Base-by-base conservation (phyloP, 768 basidiomycete genomes). In the Hysterangium stoloniferum region DNA sequence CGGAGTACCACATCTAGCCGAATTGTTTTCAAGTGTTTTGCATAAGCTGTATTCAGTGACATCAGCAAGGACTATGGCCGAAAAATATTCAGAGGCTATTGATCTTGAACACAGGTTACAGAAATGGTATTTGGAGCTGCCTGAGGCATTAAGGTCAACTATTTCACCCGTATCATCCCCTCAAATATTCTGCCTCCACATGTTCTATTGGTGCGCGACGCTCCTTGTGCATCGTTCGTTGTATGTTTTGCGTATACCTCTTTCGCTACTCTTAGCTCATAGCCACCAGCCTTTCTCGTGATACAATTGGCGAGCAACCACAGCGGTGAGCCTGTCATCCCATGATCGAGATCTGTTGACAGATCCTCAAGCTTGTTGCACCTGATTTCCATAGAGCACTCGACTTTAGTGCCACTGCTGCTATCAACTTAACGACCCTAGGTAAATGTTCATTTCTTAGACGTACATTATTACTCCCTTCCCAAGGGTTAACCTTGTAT, bases 121-220 rank as follows among this genome's bases (percentile, higher is more conserved):
- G 58, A 84, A 79, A 58, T 88, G 86, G 86, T 81, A 82, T 60
- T 64, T 84, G 34, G 79, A 80, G 29, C 73, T 90, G 2, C 80
- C 84, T 0, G 76, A 77, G 35, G 76, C 85, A 60, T 65, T 90
- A 25, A 77, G 82, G 29, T 45, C 31, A 5, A 62, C 64, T 52
- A 75, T 65, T 61, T 64, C 65, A 19, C 62, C 65, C 13, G 61
- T 70, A 19, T 76, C 76, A 4, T 73, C 74, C 1, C 84, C 86
- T 4, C 80, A 86, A 56, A 66, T 86, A 22, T 65, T 89, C 51
- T 83, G 82, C 34, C 67, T 90, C 45, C 86, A 89, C 59, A 84
- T 89, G 85, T 82, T 86, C 58, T 89, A 89, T 59, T 90, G 86
- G 86, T 86, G 84, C 59, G 77, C 85, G 11, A 78, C 81, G 17